Conservation (phyloP, 768 basidiomycete genomes). For the Calocybe cyanea region DNA sequence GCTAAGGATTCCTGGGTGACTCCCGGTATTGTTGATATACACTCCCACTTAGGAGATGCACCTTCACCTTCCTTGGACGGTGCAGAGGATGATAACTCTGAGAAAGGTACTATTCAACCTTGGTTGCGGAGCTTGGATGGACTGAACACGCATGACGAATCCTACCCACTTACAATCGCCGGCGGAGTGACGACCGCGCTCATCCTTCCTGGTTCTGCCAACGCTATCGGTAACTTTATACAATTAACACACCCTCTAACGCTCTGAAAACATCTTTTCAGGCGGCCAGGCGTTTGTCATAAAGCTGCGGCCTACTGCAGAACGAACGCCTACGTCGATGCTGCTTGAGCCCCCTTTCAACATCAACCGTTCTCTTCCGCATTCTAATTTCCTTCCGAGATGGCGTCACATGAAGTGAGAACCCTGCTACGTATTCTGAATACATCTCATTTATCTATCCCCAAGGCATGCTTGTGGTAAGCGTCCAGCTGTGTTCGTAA, state of each 20-base stretch:
- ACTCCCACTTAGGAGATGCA: constrained; percentile 62
- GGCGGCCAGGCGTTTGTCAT: constrained; percentile 77
- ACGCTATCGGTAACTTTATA: constrained; percentile 50
- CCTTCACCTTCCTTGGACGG: constrained; percentile 51
- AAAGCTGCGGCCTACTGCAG: constrained; percentile 70
- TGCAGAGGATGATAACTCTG: constrained; percentile 52
- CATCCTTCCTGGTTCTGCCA: constrained; percentile 69
- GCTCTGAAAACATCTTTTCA: constrained; percentile 14
- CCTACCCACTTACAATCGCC: constrained; percentile 64
- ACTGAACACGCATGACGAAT: constrained; percentile 76
- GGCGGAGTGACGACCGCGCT: constrained; percentile 80
- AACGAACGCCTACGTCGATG: constrained; percentile 70
- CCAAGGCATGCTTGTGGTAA: constrained; percentile 54
- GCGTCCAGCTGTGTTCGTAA: constrained; percentile 14
- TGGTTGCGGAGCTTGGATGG: constrained; percentile 77
- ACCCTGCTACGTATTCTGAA: background rate
- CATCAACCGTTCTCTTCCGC: constrained; percentile 46
- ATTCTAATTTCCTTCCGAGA: constrained; percentile 43
- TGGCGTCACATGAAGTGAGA: constrained; percentile 79
- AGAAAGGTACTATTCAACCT: constrained; percentile 40
- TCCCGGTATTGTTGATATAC: constrained; percentile 68
- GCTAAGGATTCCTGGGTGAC: constrained; percentile 73
- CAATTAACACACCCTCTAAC: background rate
- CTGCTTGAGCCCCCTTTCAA: constrained; percentile 71
- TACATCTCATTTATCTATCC: constrained; percentile 1